These are phyloP conservation scores for Spergularia marina DNA, from an alignment of 148 eudicot genomes.

Conservation along the genomic window DNA sequence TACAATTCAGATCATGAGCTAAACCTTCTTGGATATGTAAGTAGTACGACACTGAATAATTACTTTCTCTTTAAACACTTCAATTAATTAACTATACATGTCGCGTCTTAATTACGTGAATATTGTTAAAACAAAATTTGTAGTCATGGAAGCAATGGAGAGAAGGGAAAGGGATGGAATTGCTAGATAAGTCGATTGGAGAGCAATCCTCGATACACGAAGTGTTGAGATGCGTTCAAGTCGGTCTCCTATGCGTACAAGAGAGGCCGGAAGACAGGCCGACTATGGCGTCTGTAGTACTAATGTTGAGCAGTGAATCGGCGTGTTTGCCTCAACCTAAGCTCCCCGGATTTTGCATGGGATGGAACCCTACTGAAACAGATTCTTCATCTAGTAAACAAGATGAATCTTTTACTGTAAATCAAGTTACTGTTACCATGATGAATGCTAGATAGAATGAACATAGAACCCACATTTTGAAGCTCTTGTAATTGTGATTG, in stretches of 20 bases:
- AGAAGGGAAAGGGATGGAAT: conserved; percentile 57
- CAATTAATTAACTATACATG: too few species aligned
- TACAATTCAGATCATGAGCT: conserved; percentile 26
- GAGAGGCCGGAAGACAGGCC: conserved; percentile 84
- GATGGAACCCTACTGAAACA: conserved; percentile 42
- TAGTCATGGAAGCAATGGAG: conserved; percentile 86
- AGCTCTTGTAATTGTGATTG: too few species aligned
- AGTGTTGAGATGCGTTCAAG: conserved; percentile 71
- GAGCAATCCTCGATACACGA: conserved; percentile 36
- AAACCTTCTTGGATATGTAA: conserved; percentile 45
- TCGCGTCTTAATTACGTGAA: background rate
- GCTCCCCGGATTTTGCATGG: conserved; percentile 57
- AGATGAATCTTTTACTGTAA: conserved; percentile 65
- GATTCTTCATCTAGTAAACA: conserved; percentile 54
- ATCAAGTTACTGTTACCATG: conserved; percentile 65
- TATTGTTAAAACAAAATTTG: background rate
- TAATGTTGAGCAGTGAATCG: conserved; percentile 68
- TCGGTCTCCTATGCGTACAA: conserved; percentile 79
- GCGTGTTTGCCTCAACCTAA: conserved; percentile 54
- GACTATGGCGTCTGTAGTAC: conserved; percentile 58
- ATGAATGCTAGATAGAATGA: conserved; percentile 56
- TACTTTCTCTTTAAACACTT: background rate
- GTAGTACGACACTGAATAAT: background rate
- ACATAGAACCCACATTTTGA: background rate
- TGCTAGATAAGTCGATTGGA: conserved; percentile 45